Conservation (phyloP, 768 basidiomycete species). For the Lactarius indigo region DNA sequence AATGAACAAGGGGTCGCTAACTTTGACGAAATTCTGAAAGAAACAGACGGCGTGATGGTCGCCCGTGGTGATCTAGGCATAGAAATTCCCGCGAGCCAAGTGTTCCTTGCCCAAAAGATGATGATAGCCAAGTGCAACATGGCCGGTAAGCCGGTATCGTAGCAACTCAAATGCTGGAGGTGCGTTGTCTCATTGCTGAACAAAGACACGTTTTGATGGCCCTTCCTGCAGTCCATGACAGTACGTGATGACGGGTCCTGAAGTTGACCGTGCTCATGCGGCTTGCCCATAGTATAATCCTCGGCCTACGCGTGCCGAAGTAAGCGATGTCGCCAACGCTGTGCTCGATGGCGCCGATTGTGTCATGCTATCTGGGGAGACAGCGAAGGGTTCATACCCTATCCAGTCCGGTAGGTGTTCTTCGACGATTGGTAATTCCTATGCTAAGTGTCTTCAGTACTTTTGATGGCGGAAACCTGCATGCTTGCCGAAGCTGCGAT, state of each 20-base stretch:
- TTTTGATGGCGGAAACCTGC: conserved; percentile 99
- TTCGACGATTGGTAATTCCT: not conserved
- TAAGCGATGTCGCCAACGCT: conserved; percentile 99
- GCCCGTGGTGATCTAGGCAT: conserved; percentile 99
- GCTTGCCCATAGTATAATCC: conserved; percentile 79
- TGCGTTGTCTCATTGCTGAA: conserved; percentile 32
- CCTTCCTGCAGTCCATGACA: conserved; percentile 78
- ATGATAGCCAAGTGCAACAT: conserved; percentile 99
- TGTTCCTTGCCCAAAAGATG: conserved; percentile 99
- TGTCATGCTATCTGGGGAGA: conserved; percentile 99
- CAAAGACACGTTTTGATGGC: conserved; percentile 20
- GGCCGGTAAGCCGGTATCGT: conserved; percentile 95
- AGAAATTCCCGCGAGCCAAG: conserved; percentile 98
- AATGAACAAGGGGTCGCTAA: conserved; percentile 99
- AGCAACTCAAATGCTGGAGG: conserved; percentile 99
- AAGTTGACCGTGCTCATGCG: not conserved
- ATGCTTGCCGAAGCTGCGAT: conserved; percentile 93
- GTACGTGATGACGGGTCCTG: conserved; percentile 39
- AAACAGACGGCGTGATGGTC: conserved; percentile 98
- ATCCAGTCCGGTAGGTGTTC: conserved; percentile 76
- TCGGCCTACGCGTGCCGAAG: conserved; percentile 95
- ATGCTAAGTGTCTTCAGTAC: conserved; percentile 42
- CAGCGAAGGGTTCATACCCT: conserved; percentile 96
- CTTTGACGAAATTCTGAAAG: conserved; percentile 97
- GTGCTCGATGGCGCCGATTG: conserved; percentile 98